Base-by-base conservation (phyloP, 2,329 filamentous ascomycete genomes). In the Acephala macrosclerotiorum region DNA sequence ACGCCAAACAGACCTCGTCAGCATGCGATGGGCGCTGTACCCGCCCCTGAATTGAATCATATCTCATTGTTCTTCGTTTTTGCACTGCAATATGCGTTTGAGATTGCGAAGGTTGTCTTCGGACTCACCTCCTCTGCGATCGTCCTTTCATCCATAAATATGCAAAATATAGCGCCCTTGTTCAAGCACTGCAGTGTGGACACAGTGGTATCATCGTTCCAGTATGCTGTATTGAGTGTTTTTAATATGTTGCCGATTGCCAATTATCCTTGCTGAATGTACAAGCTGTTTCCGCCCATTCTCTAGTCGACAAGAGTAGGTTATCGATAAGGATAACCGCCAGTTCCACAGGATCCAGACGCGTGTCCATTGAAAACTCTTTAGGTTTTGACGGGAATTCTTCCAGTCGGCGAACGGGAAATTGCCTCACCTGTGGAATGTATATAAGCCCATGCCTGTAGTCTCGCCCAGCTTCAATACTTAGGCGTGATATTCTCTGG, bases 121-220 rank as follows among this genome's bases (percentile, higher is more conserved):
- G 20, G 35, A 40, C 18, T 25, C 55, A 57, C 29, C 35, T 57
- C 20, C n/a, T 35, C 35, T 1, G n/a, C 35, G 55, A 57, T 57
- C 25, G n/a, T 40, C 29, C 29, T 36, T 57, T 57, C 55, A 57
- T 57, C 55, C 55, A 33, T 18, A 57, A 35, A 36, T 57, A 57
- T 57, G 29, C 29, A 57, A 53, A 53, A 53, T 53, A 33, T 6
- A 53, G 12, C 11, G 12, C 14, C 49, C 49, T 29, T 53, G 49
- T n/a, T 33, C 26, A 8, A 14, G 18, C 18, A 3, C 2, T 18
- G 25, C 11, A n/a, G n/a, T n/a, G n/a, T n/a, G n/a, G n/a, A n/a
- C n/a, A 25, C 14, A 3, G 25, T 53, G 49, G 25, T 53, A 25
- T 53, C 49, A 53, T 53, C 49, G 25, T 53, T 29, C 49, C 49